These are phyloP conservation scores for Xylaria acuta DNA, from an alignment of 495 filamentous ascomycete species.

Conservation along the genomic window DNA sequence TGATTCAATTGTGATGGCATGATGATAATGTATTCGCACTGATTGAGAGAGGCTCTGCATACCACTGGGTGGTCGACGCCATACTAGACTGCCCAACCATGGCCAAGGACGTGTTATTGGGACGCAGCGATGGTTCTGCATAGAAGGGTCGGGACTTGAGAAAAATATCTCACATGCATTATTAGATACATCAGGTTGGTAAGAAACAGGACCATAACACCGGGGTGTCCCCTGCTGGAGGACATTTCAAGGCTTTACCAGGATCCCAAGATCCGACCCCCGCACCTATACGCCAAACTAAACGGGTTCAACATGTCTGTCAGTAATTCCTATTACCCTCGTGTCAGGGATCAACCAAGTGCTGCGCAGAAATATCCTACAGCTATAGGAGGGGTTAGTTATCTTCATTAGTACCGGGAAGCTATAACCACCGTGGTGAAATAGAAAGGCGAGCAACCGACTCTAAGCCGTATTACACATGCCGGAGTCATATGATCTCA, in stretches of 20 bases:
- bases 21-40: background rate
- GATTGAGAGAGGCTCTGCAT: background rate
- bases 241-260: background rate
- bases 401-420: background rate
- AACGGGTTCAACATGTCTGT: background rate
- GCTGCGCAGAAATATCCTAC: background rate
- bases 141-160: background rate
- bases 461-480: background rate
- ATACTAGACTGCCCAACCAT: background rate
- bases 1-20: background rate
- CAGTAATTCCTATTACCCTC: background rate
- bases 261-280: background rate
- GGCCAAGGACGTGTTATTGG: background rate
- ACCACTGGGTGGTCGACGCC: background rate
- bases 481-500: background rate
- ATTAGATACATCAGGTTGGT: background rate
- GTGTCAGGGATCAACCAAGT: slow-evolving; percentile 16
- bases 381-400: background rate
- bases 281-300: background rate
- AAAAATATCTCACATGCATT: background rate
- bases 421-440: background rate
- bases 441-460: background rate
- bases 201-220: background rate
- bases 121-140: background rate
- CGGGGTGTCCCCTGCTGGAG: background rate